These are phyloP conservation scores for Leucaena leucocephala DNA, from an alignment of 306 rosid genomes.

Conservation along the genomic window DNA sequence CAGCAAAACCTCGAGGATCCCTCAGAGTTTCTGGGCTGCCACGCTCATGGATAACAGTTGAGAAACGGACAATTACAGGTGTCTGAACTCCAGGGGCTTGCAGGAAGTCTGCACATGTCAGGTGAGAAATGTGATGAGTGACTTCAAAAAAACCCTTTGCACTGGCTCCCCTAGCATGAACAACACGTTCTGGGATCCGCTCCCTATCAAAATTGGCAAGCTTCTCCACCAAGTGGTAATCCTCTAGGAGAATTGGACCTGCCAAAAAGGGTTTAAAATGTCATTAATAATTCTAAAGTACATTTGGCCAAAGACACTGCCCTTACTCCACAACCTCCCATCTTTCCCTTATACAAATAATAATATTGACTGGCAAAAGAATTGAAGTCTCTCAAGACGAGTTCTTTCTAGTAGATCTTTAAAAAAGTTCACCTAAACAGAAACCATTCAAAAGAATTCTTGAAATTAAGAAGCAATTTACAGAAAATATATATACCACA, in stretches of 20 bases:
- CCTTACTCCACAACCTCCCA: not conserved
- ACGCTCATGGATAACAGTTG: constrained; percentile 91
- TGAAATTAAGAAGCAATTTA: too few relatives aligned
- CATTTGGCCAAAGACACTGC: constrained; percentile 3
- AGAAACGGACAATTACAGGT: constrained; percentile 81
- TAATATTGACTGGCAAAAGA: too few relatives aligned
- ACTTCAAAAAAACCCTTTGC: constrained; percentile 88
- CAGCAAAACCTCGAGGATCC: constrained; percentile 89
- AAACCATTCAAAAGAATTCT: too few relatives aligned
- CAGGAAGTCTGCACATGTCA: constrained; percentile 84
- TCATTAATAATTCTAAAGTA: constrained; percentile 1
- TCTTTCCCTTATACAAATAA: too few relatives aligned
- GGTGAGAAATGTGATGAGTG: constrained; percentile 78
- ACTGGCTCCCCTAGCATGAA: constrained; percentile 88
- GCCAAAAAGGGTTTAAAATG: not conserved
- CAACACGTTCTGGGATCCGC: constrained; percentile 85
- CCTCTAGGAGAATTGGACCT: constrained; percentile 90
- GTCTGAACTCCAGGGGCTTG: constrained; percentile 95
- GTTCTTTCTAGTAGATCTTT: too few relatives aligned
- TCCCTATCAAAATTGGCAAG: constrained; percentile 82
- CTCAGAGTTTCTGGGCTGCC: constrained; percentile 91
- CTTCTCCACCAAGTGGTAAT: constrained; percentile 85
- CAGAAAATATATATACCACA: not conserved
- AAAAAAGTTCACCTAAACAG: too few relatives aligned
- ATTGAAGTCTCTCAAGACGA: too few relatives aligned